Percentiles rank a stretch among this genome's conserved stretches.
phyloP scores from a whole-genome alignment of 2,329 filamentous ascomycete species.

The Pseudogymnoascus verrucosus region DNA sequence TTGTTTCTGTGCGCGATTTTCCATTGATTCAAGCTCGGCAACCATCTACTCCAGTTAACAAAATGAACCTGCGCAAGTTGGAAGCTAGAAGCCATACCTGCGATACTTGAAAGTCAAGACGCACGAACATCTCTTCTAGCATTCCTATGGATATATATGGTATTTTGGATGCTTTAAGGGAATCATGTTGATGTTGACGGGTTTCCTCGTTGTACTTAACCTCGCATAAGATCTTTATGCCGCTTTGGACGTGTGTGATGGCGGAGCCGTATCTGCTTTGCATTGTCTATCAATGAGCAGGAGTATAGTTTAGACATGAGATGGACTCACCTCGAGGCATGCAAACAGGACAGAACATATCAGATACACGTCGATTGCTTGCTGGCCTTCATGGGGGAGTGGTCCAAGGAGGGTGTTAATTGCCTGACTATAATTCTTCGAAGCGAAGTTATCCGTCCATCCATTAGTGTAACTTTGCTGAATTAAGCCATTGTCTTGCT shows the following conservation, averaged over 20 bases:
- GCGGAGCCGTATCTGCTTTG: constrained; percentile 18
- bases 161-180: background rate
- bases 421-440: background rate
- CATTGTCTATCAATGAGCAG: constrained; percentile 14
- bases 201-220: constrained; percentile 14
- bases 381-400: background rate
- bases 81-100: constrained; percentile 12
- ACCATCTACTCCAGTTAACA: constrained; percentile 13
- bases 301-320: background rate
- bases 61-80: background rate
- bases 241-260: constrained; percentile 18
- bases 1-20: background rate
- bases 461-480: background rate
- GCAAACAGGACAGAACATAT: background rate
- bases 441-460: background rate
- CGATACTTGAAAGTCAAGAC: constrained; percentile 14
- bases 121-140: constrained; percentile 17
- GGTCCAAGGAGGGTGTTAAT: background rate
- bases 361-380: background rate
- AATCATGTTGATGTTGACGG: constrained; percentile 10
- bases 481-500: background rate
- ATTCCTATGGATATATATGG: constrained; percentile 15
- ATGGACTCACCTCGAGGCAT: background rate
- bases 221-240: constrained; percentile 18
- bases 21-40: constrained; percentile 1